Evolutionary conservation across 805 yeast genomes (phyloP).

Genomic region (Nakazawaea ernobii): DNA sequence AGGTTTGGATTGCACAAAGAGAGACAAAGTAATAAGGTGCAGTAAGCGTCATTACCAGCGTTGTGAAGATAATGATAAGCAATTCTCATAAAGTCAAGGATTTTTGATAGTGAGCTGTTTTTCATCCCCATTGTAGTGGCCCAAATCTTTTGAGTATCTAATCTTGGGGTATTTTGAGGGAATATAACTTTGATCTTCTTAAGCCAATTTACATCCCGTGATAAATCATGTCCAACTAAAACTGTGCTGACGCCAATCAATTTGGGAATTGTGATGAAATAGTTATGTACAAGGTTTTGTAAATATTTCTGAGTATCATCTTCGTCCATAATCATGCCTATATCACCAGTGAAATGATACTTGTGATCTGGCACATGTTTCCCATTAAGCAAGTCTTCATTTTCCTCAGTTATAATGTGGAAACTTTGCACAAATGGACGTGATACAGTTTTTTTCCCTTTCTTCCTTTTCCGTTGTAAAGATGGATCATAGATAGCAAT

Average conservation of each 20-base stretch:
- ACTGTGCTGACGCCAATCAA: constrained; percentile 23
- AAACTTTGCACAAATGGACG: no score
- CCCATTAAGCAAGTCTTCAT: constrained; percentile 38
- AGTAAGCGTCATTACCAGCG: constrained; percentile 69
- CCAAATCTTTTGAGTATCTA: constrained; percentile 48
- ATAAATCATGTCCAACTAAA: constrained; percentile 56
- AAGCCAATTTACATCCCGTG: constrained; percentile 53
- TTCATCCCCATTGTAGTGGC: no score
- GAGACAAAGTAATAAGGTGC: constrained; percentile 46
- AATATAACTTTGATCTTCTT: constrained; percentile 37
- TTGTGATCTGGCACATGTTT: constrained; percentile 49
- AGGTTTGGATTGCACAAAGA: constrained; percentile 50
- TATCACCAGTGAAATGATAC: constrained; percentile 45
- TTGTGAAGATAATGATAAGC: constrained; percentile 61
- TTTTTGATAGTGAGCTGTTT: constrained; percentile 39
- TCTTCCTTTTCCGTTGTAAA: constrained; percentile 32
- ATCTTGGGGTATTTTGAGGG: constrained; percentile 25
- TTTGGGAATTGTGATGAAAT: constrained; percentile 26
- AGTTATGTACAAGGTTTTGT: constrained; percentile 37
- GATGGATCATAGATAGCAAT: constrained; percentile 52
- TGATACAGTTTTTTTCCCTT: no score
- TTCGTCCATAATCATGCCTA: constrained; percentile 35
- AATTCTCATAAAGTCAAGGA: constrained; percentile 39
- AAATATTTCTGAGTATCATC: constrained; percentile 31
- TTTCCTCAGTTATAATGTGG: constrained; percentile 42